Conservation (phyloP, 2,329 filamentous ascomycete species). For the Paraconiothyrium brasiliense region DNA sequence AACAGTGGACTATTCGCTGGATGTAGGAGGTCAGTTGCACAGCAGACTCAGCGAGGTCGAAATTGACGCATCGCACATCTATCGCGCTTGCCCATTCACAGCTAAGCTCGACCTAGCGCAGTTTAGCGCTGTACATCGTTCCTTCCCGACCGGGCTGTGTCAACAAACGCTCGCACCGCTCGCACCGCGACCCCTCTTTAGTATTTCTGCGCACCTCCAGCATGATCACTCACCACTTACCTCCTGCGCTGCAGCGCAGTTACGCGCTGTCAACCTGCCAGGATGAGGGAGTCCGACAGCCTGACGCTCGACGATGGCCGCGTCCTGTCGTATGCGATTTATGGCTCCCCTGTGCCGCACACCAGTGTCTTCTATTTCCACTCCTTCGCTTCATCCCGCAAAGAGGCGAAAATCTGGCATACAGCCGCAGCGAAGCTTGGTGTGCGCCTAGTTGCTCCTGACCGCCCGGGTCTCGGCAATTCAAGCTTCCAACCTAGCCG, state of each 20-base stretch:
- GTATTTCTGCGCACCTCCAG: not conserved
- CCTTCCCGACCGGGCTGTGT: constrained; percentile 12
- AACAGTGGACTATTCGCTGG: not conserved
- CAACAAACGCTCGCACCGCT: constrained; percentile 7
- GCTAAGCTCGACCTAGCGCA: not conserved
- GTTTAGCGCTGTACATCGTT: constrained; percentile 1
- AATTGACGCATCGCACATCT: not conserved
- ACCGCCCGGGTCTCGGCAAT: constrained; percentile 56
- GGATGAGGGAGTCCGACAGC: constrained; percentile 36
- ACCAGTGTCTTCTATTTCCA: constrained; percentile 55
- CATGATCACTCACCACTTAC: not conserved
- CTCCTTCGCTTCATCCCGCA: constrained; percentile 55
- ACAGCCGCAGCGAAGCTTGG: constrained; percentile 43
- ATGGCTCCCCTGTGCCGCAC: constrained; percentile 54
- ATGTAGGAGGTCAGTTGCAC: not conserved
- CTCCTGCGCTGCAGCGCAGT: constrained; percentile 2
- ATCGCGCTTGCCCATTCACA: not conserved
- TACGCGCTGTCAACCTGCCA: constrained; percentile 6
- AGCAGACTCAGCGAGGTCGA: not conserved
- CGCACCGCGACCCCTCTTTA: constrained; percentile 5
- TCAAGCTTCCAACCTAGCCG: constrained; percentile 52
- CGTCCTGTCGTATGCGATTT: constrained; percentile 55
- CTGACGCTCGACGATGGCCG: constrained; percentile 49
- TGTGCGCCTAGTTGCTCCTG: constrained; percentile 54
- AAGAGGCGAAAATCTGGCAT: constrained; percentile 52